Evolutionary conservation across 441 rosid species (phyloP), one percentile per base, ranked within the genome.

Genomic region (Sinapis alba): DNA sequence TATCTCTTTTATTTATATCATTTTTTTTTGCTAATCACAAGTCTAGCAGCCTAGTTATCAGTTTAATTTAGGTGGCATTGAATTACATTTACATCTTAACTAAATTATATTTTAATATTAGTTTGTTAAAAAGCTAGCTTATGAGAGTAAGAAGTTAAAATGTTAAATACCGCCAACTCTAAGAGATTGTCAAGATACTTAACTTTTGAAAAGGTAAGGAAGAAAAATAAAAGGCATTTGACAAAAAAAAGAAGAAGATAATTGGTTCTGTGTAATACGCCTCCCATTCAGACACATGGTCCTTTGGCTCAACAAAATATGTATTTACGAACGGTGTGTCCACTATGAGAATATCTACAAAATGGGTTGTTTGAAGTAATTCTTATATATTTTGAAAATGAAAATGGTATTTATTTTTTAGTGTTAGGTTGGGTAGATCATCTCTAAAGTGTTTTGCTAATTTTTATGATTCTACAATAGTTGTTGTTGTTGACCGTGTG

Each of bases 261-360:
- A n/a, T 62, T 28, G 2, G 82, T 28, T 59, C 94, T 68, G 3
- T 96, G 92, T 36, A 77, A 19, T 12, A 94, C 80, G 23, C 90
- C 94, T 27, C 75, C 98, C 97, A 94, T 62, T 94, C 97, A 65
- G 90, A 94, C 1, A 12, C 70, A 43, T 85, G 77, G 4, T 86
- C 86, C 8, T 66, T 76, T 15, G 88, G 86, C 47, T 88, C 78
- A 0, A 2, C 16, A 74, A 91, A 91, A 78, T 94, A 94, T 24
- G 84, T 80, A 0, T 89, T 81, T 0, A 79, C 92, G 58, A 93
- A 91, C 0, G 98, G 97, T 54, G 92, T 89, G 60, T 93, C 98
- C 59, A 93, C 86, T 4, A 89, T 84, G 83, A 93, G 81, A 36
- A 93, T 82, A 16, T 91, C 93, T 93, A 79, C 38, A 43, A 24